Base-by-base conservation (phyloP, 2,329 filamentous ascomycete species). In the Arthrinium puccinioides region DNA sequence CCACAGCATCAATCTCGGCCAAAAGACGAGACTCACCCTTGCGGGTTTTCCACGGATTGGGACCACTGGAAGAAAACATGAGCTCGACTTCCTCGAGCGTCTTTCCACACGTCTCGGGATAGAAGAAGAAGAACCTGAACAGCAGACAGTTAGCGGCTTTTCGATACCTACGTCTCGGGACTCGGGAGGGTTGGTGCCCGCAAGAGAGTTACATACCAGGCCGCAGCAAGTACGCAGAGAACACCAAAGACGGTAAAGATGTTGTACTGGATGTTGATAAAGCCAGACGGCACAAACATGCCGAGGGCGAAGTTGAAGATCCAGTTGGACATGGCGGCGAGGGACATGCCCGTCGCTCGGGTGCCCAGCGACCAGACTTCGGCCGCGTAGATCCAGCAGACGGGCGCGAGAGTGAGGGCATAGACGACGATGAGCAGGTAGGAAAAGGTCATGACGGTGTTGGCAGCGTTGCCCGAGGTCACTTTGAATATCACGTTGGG, bases 401-500 rank as follows among this genome's bases (percentile, higher is more conserved):
- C 72, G 1, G 77, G 76, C 0, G 76, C 78, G 14, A 79, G 66
- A 0, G 76, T 82, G n/a, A 80, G 61, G 2, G 74, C 72, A 51
- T 82, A 82, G 44, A 78, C 64, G 46, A 80, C 67, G 49, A 81
- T 74, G 40, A 82, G 67, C 13, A 82, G 64, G 52, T 81, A 82
- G 34, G 70, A 76, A 48, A 82, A 81, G 15, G 74, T 74, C 44
- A 83, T 83, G 38, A 84, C 74, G 2, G 72, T 72, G 49, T 81
- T 69, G 15, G 78, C 73, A 10, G 74, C 64, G 1, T 63, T 42
- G 14, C 72, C 76, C 1, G 50, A 23, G 26, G 50, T 58, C 4
- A 79, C 73, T 35, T 56, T 51, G 46, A 79, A 71, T 36, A 70
- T 56, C 14, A 78, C 66, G 47, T 76, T 79, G n/a, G 49, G 49